Evolutionary conservation across 2,329 filamentous ascomycete species (phyloP).

Genomic region (Fusarium abutilonis): DNA sequence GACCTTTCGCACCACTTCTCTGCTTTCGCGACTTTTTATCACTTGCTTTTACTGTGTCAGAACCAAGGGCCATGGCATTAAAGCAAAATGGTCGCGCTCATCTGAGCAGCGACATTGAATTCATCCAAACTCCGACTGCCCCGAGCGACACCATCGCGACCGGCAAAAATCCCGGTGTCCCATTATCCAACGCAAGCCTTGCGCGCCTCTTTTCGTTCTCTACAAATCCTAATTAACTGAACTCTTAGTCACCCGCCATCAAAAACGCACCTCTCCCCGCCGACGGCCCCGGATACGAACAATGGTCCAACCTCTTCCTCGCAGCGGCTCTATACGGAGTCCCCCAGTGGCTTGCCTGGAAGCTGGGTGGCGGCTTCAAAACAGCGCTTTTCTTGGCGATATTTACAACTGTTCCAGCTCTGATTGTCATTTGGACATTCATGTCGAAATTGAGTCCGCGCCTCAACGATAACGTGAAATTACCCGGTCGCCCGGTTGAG

Average conservation of each 20-base stretch:
- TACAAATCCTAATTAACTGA: neutral
- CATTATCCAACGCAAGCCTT: conserved; percentile 28
- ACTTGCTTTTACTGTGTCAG: neutral
- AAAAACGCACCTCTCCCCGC: conserved; percentile 91
- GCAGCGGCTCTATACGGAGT: conserved; percentile 72
- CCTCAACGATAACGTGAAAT: conserved; percentile 86
- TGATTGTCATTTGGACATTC: conserved; percentile 82
- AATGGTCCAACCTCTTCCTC: conserved; percentile 83
- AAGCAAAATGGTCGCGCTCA: conserved; percentile 36
- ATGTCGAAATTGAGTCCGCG: conserved; percentile 82
- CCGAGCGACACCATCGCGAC: conserved; percentile 29
- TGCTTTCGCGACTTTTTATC: neutral
- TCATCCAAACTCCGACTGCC: conserved; percentile 36
- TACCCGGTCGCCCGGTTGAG: conserved; percentile 85
- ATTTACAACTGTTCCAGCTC: conserved; percentile 78
- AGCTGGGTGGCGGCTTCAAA: conserved; percentile 85
- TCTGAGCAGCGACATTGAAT: conserved; percentile 37
- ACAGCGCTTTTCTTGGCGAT: conserved; percentile 84
- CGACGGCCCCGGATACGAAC: conserved; percentile 81
- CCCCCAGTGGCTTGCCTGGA: conserved; percentile 81
- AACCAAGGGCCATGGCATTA: conserved; percentile 20
- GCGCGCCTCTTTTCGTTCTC: too few species aligned
- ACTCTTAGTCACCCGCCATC: conserved; percentile 80
- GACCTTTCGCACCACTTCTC: neutral
- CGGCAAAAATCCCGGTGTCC: conserved; percentile 32